phyloP scores from a whole-genome alignment of 106 monocot genomes.

The Acanthochlamys bracteata region DNA sequence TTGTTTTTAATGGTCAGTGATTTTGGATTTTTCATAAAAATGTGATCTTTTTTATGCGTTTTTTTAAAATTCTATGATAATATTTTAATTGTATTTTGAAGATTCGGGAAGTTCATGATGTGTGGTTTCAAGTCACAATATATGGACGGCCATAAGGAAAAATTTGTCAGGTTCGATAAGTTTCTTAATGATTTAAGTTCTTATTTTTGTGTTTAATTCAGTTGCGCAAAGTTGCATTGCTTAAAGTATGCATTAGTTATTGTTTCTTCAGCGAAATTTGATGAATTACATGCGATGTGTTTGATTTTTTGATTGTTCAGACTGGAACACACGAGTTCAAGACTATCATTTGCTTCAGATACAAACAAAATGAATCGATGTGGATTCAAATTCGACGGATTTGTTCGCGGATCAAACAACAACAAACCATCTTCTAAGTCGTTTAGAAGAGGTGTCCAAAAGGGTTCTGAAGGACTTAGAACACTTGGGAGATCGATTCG shows the following conservation, averaged over 20 bases:
- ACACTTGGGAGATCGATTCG: constrained; percentile 53
- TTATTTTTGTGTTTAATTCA: neutral
- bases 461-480: constrained; percentile 45
- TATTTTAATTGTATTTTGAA: no score
- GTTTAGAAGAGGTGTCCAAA: constrained; percentile 43
- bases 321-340: constrained; percentile 64
- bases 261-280: no score
- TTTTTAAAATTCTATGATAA: no score
- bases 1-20: no score
- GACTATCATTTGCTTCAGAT: constrained; percentile 36
- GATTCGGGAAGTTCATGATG: constrained; percentile 5
- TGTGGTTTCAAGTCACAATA: constrained; percentile 10
- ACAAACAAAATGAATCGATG: constrained; percentile 36
- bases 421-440: constrained; percentile 43
- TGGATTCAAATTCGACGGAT: constrained; percentile 47
- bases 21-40: no score
- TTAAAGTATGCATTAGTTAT: no score
- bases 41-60: no score
- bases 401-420: constrained; percentile 26
- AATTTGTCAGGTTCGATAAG: constrained; percentile 9
- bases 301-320: constrained; percentile 14
- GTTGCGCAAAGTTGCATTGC: neutral
- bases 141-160: constrained; percentile 11
- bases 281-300: neutral
- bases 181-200: neutral